Conservation (phyloP, 331 rosid species). For the Acacia pycnantha region DNA sequence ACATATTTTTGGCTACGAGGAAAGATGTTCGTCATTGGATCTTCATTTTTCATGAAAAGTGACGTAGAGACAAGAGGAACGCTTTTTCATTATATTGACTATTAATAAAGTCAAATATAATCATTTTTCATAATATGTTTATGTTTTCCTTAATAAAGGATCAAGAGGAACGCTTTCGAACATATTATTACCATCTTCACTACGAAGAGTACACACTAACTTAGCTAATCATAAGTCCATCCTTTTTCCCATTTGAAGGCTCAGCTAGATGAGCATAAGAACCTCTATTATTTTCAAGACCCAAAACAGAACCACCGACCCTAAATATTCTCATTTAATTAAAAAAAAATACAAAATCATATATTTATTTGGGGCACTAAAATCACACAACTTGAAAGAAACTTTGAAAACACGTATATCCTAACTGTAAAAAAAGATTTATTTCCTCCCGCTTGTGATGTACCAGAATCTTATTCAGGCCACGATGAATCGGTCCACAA, state of each 20-base stretch:
- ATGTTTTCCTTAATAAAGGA: background rate
- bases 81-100: no score
- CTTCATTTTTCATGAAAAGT: background rate
- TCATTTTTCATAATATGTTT: no score
- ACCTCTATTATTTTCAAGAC: background rate
- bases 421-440: conserved; percentile 19
- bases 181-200: background rate
- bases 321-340: background rate
- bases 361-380: conserved; percentile 7
- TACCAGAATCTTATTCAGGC: background rate
- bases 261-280: background rate
- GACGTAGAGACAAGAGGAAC: background rate
- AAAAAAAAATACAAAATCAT: background rate
- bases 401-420: conserved; percentile 19
- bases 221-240: background rate
- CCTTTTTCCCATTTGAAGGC: background rate
- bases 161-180: background rate
- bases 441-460: conserved; percentile 20
- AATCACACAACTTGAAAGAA: conserved; percentile 17
- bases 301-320: background rate
- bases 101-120: background rate
- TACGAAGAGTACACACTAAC: background rate
- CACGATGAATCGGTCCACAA: background rate
- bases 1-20: background rate
- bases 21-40: background rate